These are phyloP conservation scores for Lachnellula willkommii DNA, from an alignment of 2,329 filamentous ascomycete species.

Conservation along the genomic window DNA sequence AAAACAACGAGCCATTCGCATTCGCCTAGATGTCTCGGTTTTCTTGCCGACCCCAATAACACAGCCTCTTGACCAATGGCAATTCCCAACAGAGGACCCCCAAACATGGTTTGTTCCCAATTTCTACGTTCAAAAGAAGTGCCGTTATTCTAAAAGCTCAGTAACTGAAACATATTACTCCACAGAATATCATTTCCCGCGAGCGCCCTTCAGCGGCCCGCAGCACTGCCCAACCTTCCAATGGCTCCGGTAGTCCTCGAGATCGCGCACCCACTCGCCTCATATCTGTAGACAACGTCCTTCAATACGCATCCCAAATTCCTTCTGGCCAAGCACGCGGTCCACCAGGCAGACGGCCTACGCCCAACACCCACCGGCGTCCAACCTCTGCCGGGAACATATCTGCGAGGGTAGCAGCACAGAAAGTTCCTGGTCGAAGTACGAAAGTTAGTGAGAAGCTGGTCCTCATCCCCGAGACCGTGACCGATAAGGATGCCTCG, in stretches of 20 bases:
- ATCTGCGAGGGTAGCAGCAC: constrained; percentile 37
- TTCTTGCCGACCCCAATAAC: too few relatives aligned
- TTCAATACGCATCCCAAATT: constrained; percentile 90
- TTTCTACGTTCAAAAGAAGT: too few relatives aligned
- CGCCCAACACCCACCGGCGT: constrained; percentile 43
- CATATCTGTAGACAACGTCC: constrained; percentile 88
- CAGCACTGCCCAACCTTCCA: constrained; percentile 29
- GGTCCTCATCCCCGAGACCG: constrained; percentile 88
- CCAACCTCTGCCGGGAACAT: constrained; percentile 38
- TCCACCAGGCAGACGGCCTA: constrained; percentile 48
- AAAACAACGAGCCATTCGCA: too few relatives aligned
- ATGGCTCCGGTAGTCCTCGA: constrained; percentile 27
- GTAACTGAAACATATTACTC: too few relatives aligned
- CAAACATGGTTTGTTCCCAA: too few relatives aligned
- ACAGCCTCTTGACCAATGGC: too few relatives aligned
- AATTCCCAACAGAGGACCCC: too few relatives aligned
- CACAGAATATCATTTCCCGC: constrained; percentile 45
- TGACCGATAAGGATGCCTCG: constrained; percentile 61
- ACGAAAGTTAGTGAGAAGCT: constrained; percentile 96
- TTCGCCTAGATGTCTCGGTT: too few relatives aligned
- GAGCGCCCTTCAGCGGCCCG: constrained; percentile 38
- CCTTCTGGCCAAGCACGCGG: constrained; percentile 86
- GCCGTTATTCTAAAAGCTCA: too few relatives aligned
- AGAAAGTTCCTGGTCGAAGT: constrained; percentile 71
- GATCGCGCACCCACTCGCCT: constrained; percentile 57